A percentile compares a stretch with the other conserved stretches of the same genome.
Conservation (phyloP, 192 early-diverging fungal genomes). For the Bifiguratus adelaidae region DNA sequence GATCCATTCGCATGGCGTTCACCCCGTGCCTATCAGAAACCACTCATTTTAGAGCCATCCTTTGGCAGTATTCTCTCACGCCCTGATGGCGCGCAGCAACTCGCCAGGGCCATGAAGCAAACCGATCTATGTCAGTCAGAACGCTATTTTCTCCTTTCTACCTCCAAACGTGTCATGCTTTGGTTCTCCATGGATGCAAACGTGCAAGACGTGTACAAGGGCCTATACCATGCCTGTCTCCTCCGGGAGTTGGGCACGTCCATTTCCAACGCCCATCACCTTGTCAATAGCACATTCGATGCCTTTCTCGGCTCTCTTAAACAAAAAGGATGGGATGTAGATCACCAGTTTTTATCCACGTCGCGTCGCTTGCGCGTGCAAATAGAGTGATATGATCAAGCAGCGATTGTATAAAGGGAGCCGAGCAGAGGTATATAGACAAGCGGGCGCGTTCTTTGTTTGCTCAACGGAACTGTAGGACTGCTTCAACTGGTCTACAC, state of each 20-base stretch:
- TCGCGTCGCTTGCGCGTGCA: too few species aligned
- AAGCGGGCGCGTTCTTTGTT: too few species aligned
- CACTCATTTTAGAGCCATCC: too few species aligned
- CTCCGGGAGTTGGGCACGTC: conserved; percentile 7
- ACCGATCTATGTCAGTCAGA: conserved; percentile 13
- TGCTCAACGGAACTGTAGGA: too few species aligned
- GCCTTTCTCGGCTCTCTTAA: conserved; percentile 20
- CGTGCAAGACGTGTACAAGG: conserved; percentile 39
- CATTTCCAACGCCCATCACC: conserved; percentile 16
- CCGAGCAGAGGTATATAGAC: too few species aligned
- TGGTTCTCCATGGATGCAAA: conserved; percentile 45
- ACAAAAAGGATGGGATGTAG: conserved; percentile 37
- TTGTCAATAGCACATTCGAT: conserved; percentile 22
- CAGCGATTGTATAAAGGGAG: too few species aligned
- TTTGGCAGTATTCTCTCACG: too few species aligned
- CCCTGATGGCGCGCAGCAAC: too few species aligned
- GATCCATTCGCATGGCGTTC: too few species aligned
- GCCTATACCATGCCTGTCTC: conserved; percentile 51
- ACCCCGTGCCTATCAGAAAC: too few species aligned
- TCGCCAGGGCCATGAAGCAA: conserved; percentile 18
- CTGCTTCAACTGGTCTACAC: conserved; percentile 31
- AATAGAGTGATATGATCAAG: too few species aligned
- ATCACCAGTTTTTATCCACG: conserved; percentile 29
- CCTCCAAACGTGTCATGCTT: conserved; percentile 22
- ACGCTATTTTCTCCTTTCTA: conserved; percentile 21